Evolutionary conservation across 495 filamentous ascomycete genomes (phyloP), one percentile per base, ranked within the genome.

Genomic region (Penicillium goetzii): DNA sequence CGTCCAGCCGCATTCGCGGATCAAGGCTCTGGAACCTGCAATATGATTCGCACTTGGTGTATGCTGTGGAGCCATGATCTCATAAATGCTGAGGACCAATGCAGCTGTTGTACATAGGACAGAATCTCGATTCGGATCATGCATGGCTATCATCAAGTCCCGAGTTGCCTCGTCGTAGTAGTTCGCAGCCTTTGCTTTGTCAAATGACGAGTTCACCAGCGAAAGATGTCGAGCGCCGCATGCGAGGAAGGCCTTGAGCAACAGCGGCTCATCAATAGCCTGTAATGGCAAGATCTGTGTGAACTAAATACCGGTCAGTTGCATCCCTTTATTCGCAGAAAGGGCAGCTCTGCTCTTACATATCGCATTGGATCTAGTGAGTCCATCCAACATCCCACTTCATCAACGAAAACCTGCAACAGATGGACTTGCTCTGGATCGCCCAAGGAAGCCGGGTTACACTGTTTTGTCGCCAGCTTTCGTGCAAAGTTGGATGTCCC

Each of bases 331-430:
- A 14, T 19, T 26, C n/a, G 14, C 52, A 7, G 17, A 55, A 30
- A 14, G 33, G 30, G 9, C 23, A 12, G 19, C 19, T 0, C 10
- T 45, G 19, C 15, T 76, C 85, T 68, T 78, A 90, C 88, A 77
- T 97, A 91, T 80, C 96, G 96, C 70, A 86, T 82, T 32, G 85
- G 83, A 78, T 97, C 91, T 80, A 97, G 85, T 52, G 87, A 90
- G 73, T 98, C 95, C 92, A 99, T 95, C 91, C 94, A 97, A 19
- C 91, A 75, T 4, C 91, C 93, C 17, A 99, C 90, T 66, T 97
- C 90, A 68, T 96, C 92, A 28, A 95, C 87, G 71, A 96, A 99
- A 0, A 91, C 87, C 71, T 96, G 92, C 86, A 99, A 90, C 68
- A 92, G 91, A 43, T 88, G 80, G 2, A 92, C 83, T 72, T 97